These are phyloP conservation scores for Curvularia sp. DNA, from an alignment of 2,329 filamentous ascomycete genomes.

Conservation along the genomic window DNA sequence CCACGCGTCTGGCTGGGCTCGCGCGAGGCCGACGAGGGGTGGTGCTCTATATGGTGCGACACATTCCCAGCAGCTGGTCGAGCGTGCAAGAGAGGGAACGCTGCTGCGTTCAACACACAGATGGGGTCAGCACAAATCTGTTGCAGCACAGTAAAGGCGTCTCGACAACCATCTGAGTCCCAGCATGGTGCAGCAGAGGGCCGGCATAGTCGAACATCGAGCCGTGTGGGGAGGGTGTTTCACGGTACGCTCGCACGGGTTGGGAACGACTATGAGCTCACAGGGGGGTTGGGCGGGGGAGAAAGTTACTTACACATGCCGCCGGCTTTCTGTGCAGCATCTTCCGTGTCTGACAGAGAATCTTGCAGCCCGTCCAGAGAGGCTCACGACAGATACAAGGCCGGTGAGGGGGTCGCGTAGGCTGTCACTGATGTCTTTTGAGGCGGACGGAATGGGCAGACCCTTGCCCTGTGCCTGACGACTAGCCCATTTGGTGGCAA, in stretches of 20 bases:
- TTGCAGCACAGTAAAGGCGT: slow-evolving; percentile 21
- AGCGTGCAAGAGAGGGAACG: slow-evolving; percentile 51
- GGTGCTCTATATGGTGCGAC: slow-evolving; percentile 49
- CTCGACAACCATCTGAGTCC: slow-evolving; percentile 33
- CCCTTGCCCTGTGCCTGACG: slow-evolving; percentile 32
- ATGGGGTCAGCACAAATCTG: slow-evolving; percentile 42
- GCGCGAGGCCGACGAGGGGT: slow-evolving; percentile 45
- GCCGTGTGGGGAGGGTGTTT: slow-evolving; percentile 27
- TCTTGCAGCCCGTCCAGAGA: slow-evolving; percentile 25
- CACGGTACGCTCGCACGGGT: slow-evolving; percentile 27
- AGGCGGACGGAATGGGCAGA: slow-evolving; percentile 24
- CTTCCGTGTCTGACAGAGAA: slow-evolving; percentile 38
- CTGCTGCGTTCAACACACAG: slow-evolving; percentile 40
- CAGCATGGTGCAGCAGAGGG: slow-evolving; percentile 25
- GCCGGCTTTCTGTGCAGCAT: slow-evolving; percentile 43
- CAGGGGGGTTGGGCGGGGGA: slow-evolving; percentile 8
- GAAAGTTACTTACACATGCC: slow-evolving; percentile 49
- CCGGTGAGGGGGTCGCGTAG: slow-evolving; percentile 14
- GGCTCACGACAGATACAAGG: slow-evolving; percentile 24
- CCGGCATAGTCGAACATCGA: slow-evolving; percentile 25
- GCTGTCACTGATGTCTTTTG: slow-evolving; percentile 16
- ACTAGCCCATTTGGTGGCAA: slow-evolving; percentile 36
- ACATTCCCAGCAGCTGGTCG: slow-evolving; percentile 48
- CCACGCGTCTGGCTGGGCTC: slow-evolving; percentile 57
- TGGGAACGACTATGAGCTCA: slow-evolving; percentile 15